Evolutionary conservation across 768 basidiomycete genomes (phyloP), one percentile per base, ranked within the genome.

Genomic region (Boletus eberwhitei): DNA sequence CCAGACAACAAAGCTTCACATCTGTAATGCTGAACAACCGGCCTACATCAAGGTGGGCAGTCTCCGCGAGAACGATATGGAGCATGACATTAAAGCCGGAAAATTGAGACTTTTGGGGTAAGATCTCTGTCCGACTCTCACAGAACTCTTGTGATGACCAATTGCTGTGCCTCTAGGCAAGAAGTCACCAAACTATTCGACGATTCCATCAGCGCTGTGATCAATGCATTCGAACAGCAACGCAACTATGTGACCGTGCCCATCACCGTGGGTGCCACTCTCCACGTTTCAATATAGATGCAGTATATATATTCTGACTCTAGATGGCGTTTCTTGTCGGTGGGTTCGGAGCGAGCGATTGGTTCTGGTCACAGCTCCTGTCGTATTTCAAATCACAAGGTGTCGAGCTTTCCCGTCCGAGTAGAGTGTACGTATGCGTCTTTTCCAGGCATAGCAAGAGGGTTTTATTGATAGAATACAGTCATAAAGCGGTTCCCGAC

Each of bases 281-380:
- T 35, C 39, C 4, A 3, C 1, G 16, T 37, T 26, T 21, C 22
- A n/a, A 31, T 35, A 8, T 12, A 9, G 19, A n/a, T 5, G 6
- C 22, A 14, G 12, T 11, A 2, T 38, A 46, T 3, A 50, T 12
- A 2, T 24, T 13, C 14, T 34, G 7, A 40, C 8, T 26, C 5
- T 43, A 61, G 59, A 61, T 53, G 53, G 41, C 75, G 8, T 74
- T 80, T 45, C 74, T 85, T 6, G 75, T 81, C 2, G 80, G 81
- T 19, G 80, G 78, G 0, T 81, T 80, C 53, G 74, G 75, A n/a
- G 75, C 77, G 5, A 81, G 68, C 45, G 74, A 77, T 47, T 80
- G 59, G 63, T 68, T 71, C 59, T 82, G 24, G 79, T 75, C 57
- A 48, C 64, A 26, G 60, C 73, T 84, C 1, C 70, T 73, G 32